Conservation (phyloP, 495 filamentous ascomycete genomes). For the Xylaria bambusicola region DNA sequence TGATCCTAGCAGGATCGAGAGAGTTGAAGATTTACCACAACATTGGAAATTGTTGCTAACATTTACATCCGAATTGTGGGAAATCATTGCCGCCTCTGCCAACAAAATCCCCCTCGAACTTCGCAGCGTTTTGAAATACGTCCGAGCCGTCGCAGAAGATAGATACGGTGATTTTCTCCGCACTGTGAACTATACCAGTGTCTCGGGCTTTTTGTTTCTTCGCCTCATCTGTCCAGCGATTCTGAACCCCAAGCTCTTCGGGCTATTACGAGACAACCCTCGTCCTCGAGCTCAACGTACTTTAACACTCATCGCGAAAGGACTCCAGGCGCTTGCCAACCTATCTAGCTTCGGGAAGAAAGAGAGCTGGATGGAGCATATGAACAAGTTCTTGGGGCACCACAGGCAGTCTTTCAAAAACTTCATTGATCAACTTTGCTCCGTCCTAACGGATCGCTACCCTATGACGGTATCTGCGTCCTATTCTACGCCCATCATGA, state of each 20-base stretch:
- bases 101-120: slow-evolving; percentile 80
- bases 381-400: slow-evolving; percentile 77
- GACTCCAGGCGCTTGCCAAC: slow-evolving; percentile 92
- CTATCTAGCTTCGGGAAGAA: slow-evolving; percentile 92
- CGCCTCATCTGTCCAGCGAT: slow-evolving; percentile 96
- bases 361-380: slow-evolving; percentile 98
- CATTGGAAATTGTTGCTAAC: slow-evolving; percentile 82
- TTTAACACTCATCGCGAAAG: slow-evolving; percentile 91
- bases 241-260: slow-evolving; percentile 94
- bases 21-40: slow-evolving; percentile 71
- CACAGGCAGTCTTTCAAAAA: slow-evolving; percentile 75
- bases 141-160: slow-evolving; percentile 91
- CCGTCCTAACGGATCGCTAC: slow-evolving; percentile 70
- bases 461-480: slow-evolving; percentile 72
- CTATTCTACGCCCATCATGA: slow-evolving; percentile 91
- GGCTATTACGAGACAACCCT: slow-evolving; percentile 83
- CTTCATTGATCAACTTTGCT: slow-evolving; percentile 84
- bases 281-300: slow-evolving; percentile 85
- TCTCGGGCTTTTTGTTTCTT: slow-evolving; percentile 94
- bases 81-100: slow-evolving; percentile 71
- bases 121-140: slow-evolving; percentile 84
- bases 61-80: slow-evolving; percentile 82
- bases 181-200: slow-evolving; percentile 92
- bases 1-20: slow-evolving; percentile 74
- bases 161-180: slow-evolving; percentile 94